Evolutionary conservation across 192 early-diverging fungal genomes (phyloP).

Genomic region (Backusella parvicylindrica): DNA sequence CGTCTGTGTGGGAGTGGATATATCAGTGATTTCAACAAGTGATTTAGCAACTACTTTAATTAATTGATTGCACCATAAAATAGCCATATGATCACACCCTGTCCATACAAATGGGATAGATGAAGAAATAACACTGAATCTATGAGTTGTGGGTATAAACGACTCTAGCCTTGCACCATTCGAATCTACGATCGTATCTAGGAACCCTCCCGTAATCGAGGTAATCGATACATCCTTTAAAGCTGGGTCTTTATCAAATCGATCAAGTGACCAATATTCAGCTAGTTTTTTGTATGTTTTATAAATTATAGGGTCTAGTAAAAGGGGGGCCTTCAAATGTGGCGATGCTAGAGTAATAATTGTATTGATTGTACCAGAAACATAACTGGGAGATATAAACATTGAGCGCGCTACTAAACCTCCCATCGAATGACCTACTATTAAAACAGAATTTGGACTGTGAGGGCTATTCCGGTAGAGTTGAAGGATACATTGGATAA

Average conservation of each 20-base stretch:
- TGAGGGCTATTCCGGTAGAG: slow-evolving; percentile 42
- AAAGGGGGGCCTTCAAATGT: slow-evolving; percentile 75
- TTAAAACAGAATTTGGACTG: slow-evolving; percentile 60
- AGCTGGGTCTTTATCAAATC: slow-evolving; percentile 11
- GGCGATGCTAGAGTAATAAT: slow-evolving; percentile 90
- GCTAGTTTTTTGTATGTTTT: slow-evolving; percentile 66
- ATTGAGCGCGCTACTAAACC: slow-evolving; percentile 88
- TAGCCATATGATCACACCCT: slow-evolving; percentile 79
- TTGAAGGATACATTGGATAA: slow-evolving; percentile 64
- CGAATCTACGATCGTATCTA: slow-evolving; percentile 83
- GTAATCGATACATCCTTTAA: slow-evolving; percentile 66
- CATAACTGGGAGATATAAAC: slow-evolving; percentile 67
- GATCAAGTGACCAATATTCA: slow-evolving; percentile 60
- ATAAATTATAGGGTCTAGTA: slow-evolving; percentile 58
- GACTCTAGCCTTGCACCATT: slow-evolving; percentile 65
- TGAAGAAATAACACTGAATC: slow-evolving; percentile 77
- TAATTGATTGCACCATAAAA: slow-evolving; percentile 93
- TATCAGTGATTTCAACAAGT: slow-evolving; percentile 62
- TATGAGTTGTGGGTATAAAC: slow-evolving; percentile 60
- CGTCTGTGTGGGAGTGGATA: slow-evolving; percentile 49
- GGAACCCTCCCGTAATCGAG: slow-evolving; percentile 87
- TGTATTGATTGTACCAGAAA: slow-evolving; percentile 66
- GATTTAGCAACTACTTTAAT: slow-evolving; percentile 57
- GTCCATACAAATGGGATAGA: slow-evolving; percentile 86
- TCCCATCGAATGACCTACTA: slow-evolving; percentile 95